phyloP scores from a whole-genome alignment of 495 filamentous ascomycete species.

The Penicillium samsonianum region DNA sequence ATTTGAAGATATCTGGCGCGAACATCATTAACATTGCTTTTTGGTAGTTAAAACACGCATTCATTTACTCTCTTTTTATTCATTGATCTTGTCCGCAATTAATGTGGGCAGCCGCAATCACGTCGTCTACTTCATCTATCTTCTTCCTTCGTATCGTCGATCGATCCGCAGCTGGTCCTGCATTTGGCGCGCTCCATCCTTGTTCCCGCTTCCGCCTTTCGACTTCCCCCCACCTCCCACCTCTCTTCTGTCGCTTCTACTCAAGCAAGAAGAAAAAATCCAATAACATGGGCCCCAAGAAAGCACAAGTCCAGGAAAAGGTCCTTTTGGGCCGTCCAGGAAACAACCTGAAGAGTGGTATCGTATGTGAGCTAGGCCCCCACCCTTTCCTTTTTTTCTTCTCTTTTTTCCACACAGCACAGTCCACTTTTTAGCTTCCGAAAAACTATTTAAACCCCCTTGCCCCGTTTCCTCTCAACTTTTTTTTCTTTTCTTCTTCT shows the following conservation, averaged over 20 bases:
- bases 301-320: slow-evolving; percentile 56
- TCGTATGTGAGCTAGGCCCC: slow-evolving; percentile 73
- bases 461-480: slow-evolving; percentile 23
- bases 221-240: slow-evolving; percentile 33
- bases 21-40: slow-evolving; percentile 6
- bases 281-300: slow-evolving; percentile 58
- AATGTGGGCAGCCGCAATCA: slow-evolving; percentile 42
- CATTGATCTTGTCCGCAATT: slow-evolving; percentile 30
- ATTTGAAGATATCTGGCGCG: slow-evolving; percentile 23
- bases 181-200: slow-evolving; percentile 37
- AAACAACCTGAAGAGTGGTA: slow-evolving; percentile 99
- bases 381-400: slow-evolving; percentile 32
- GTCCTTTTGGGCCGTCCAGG: slow-evolving; percentile 84
- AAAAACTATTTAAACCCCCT: slow-evolving; percentile 33
- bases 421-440: slow-evolving; percentile 39
- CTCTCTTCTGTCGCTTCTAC: slow-evolving; percentile 42
- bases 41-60: slow-evolving; percentile 3
- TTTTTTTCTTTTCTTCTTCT: slow-evolving; percentile 18
- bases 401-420: slow-evolving; percentile 37
- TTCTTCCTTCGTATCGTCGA: slow-evolving; percentile 38
- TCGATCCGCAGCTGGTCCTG: slow-evolving; percentile 55
- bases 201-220: slow-evolving; percentile 35
- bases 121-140: slow-evolving; percentile 35
- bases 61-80: slow-evolving; percentile 16
- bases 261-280: slow-evolving; percentile 50